These are phyloP conservation scores for Colletotrichum tofieldiae DNA, from an alignment of 2,329 filamentous ascomycete species.

Conservation along the genomic window DNA sequence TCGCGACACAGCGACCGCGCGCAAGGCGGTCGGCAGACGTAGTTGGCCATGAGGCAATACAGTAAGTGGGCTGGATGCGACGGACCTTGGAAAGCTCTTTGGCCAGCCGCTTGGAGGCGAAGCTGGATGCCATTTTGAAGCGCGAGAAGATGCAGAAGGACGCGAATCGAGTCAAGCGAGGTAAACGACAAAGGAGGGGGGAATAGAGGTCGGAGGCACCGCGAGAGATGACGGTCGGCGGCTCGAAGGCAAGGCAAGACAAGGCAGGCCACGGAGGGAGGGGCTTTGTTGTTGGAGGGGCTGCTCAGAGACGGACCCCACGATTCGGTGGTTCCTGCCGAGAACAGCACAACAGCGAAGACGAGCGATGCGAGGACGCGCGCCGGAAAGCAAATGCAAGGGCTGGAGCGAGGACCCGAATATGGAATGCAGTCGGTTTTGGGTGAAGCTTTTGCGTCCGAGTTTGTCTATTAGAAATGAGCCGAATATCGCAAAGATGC, in stretches of 20 bases:
- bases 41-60: not conserved
- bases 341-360: constrained; percentile 26
- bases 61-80: constrained; percentile 8
- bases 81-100: constrained; percentile 74
- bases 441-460: not conserved
- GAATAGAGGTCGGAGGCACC: constrained; percentile 12
- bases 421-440: not conserved
- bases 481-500: constrained; percentile 4
- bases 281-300: constrained; percentile 40
- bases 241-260: constrained; percentile 10
- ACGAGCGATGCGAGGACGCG: not conserved
- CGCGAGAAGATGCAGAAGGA: not conserved
- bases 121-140: constrained; percentile 58
- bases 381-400: not conserved
- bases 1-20: constrained; percentile 7
- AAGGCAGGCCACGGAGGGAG: constrained; percentile 17
- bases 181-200: not conserved
- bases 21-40: constrained; percentile 7
- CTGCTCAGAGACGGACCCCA: constrained; percentile 37
- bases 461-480: not conserved
- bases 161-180: constrained; percentile 1
- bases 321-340: constrained; percentile 39
- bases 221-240: constrained; percentile 15
- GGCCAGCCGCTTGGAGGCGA: constrained; percentile 70
- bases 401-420: not conserved